Conservation (phyloP, 2,329 filamentous ascomycete genomes). For the Monosporascus sp. region DNA sequence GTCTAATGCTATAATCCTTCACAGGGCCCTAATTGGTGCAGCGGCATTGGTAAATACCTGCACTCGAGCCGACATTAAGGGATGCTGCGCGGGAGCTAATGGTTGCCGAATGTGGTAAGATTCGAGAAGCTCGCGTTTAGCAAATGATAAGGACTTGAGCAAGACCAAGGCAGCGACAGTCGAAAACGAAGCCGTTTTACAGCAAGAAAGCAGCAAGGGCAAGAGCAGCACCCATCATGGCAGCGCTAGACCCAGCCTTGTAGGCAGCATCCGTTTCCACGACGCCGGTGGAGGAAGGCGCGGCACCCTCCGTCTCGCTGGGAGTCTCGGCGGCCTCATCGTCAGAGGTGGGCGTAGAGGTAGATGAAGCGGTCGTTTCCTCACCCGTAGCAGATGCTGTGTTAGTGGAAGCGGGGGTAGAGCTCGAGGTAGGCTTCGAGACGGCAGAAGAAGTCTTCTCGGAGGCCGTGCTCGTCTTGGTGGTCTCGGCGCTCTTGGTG, state of each 20-base stretch:
- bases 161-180: slow-evolving; percentile 1
- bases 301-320: not conserved
- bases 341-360: not conserved
- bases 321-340: not conserved
- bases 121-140: too few relatives aligned
- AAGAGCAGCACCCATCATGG: slow-evolving; percentile 1
- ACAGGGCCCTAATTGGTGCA: too few relatives aligned
- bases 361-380: too few relatives aligned
- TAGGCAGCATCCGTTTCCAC: not conserved
- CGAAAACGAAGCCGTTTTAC: slow-evolving; percentile 5
- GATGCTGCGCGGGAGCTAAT: too few relatives aligned
- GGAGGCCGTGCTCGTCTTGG: slow-evolving; percentile 15
- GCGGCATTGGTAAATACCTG: too few relatives aligned
- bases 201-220: not conserved
- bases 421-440: slow-evolving; percentile 9
- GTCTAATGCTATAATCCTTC: too few relatives aligned
- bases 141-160: not conserved
- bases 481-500: slow-evolving; percentile 7
- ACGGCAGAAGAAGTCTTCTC: slow-evolving; percentile 5
- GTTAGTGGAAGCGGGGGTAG: slow-evolving; percentile 8
- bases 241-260: slow-evolving; percentile 1
- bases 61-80: too few relatives aligned
- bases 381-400: slow-evolving; percentile 3
- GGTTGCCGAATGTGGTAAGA: too few relatives aligned
- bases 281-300: not conserved